Evolutionary conservation across 176 grass and related monocot species (phyloP).

Genomic region (Melocanna baccifera): DNA sequence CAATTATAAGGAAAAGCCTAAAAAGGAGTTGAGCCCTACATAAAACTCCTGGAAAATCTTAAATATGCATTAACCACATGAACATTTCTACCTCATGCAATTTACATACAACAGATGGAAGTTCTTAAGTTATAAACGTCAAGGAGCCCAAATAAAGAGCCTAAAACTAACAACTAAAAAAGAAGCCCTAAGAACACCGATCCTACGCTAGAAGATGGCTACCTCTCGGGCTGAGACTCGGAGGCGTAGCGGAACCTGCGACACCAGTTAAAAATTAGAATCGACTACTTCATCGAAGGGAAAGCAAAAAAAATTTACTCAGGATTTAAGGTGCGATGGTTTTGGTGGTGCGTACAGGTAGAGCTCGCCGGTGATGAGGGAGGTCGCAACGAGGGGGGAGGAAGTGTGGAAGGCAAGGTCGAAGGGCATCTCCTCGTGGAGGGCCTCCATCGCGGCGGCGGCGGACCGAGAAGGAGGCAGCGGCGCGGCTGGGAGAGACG

Average conservation of each 20-base stretch:
- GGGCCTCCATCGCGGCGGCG: slow-evolving; percentile 63
- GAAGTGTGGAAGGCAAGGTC: slow-evolving; percentile 87
- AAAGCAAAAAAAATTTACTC: not conserved
- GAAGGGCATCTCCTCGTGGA: slow-evolving; percentile 70
- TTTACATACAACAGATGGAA: not conserved
- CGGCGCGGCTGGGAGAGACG: not conserved
- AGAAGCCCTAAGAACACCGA: not conserved
- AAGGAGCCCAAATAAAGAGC: not conserved
- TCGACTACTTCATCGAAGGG: too few relatives aligned
- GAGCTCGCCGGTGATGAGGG: slow-evolving; percentile 77
- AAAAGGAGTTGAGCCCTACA: not conserved
- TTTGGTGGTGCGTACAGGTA: slow-evolving; percentile 46
- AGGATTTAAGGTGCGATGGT: not conserved
- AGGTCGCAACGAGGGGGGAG: slow-evolving; percentile 62
- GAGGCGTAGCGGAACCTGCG: slow-evolving; percentile 60
- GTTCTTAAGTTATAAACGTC: not conserved
- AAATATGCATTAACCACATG: not conserved
- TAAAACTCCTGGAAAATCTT: not conserved
- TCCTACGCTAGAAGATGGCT: not conserved
- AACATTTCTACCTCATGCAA: not conserved
- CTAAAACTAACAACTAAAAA: not conserved
- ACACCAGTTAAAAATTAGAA: not conserved
- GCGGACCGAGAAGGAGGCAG: not conserved
- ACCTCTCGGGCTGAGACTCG: slow-evolving; percentile 72
- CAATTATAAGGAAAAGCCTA: not conserved